Base-by-base conservation (phyloP, 305 asterid species). In the Fraxinus paxiana region DNA sequence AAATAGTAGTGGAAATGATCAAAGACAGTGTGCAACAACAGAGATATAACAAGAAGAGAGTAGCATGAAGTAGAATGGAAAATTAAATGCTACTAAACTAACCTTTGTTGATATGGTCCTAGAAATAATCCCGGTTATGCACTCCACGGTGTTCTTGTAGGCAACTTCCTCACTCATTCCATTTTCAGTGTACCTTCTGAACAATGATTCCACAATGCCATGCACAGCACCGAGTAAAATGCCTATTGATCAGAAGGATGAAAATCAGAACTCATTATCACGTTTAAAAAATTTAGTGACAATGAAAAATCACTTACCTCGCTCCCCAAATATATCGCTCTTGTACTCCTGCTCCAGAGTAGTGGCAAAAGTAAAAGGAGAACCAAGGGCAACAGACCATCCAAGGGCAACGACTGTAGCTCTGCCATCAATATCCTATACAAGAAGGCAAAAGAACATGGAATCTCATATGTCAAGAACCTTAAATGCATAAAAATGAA, bases 401-500 rank as follows among this genome's bases (percentile, higher is more conserved):
- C 97, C 99, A 84, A 96, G 96, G 76, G 99, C 98, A 83, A 94
- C 97, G 85, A 94, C 97, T 6, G 98, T 96, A 78, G 99, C 99
- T 87, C 97, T 91, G 70, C 97, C 99, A 92, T 96, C 97, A 84
- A 94, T 89, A 84, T 95, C 98, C 98, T 95, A 78, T 12, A 79
- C 15, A 85, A 31, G 67, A 79, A 79, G 17, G 17, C 33, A 80
- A 1, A 41, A 54, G 24, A 26, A 9, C 73, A 33, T 73, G 20
- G 81, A 76, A 71, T 2, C 74, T 30, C 35, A 54, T 17, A 73
- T 20, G 0, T 61, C 33, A 61, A 2, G 2, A 76, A 76, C 8
- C 6, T 54, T 30, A 61, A 17, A 73, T 9, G 30, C 9, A 0
- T 28, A 51, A 61, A n/a, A 35, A 4, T 17, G 38, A 56, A 73